These are phyloP conservation scores for Thielaviopsis cerberus DNA, from an alignment of 2,329 filamentous ascomycete genomes.

Conservation along the genomic window DNA sequence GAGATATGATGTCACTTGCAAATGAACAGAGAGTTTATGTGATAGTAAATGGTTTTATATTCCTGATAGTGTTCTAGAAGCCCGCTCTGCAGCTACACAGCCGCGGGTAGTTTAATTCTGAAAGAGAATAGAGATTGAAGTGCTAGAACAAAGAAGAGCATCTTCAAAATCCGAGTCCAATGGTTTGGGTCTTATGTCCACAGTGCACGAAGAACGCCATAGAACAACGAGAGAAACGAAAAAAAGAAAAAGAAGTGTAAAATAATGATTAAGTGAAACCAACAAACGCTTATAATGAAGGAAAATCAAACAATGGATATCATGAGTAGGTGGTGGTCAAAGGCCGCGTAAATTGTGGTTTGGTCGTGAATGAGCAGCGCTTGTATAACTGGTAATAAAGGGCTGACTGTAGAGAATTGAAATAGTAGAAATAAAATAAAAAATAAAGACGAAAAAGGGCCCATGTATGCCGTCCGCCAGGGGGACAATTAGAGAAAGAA, in stretches of 20 bases:
- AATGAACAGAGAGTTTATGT: not conserved
- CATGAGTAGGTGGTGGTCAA: constrained; percentile 1
- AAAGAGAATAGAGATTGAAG: not conserved
- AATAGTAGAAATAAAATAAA: not conserved
- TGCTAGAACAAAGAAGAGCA: not conserved
- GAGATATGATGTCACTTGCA: not conserved
- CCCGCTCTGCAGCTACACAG: not conserved
- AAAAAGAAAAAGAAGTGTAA: not conserved
- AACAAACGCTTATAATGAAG: not conserved
- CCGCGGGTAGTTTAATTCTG: not conserved
- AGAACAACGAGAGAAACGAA: not conserved
- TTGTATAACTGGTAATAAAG: not conserved
- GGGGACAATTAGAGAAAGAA: constrained; percentile 10
- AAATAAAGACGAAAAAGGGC: not conserved
- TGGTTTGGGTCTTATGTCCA: no score
- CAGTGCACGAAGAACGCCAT: no score
- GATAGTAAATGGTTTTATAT: not conserved
- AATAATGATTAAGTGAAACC: not conserved
- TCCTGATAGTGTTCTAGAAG: not conserved
- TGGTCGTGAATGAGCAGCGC: not conserved
- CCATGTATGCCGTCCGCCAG: constrained; percentile 5
- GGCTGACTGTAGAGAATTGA: constrained; percentile 1
- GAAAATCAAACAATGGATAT: constrained; percentile 8
- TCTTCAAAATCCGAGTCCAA: not conserved
- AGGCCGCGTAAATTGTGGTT: constrained; percentile 9